Percentiles rank a stretch among this genome's conserved stretches.
phyloP scores from a whole-genome alignment of 352 stramenopile genomes.

The Hyphochytrium catenoides region DNA sequence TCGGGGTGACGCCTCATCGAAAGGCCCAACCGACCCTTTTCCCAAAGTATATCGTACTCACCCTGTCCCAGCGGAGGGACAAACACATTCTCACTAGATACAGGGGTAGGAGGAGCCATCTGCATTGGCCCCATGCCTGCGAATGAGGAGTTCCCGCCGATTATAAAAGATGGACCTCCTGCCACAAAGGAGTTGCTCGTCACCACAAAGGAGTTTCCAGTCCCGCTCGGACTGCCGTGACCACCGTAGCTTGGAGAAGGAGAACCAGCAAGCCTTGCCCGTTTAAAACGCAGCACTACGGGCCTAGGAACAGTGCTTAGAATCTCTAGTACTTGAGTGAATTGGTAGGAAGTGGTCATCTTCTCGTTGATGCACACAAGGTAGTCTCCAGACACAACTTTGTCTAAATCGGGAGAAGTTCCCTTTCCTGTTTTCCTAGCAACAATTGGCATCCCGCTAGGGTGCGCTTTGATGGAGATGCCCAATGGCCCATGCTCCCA shows the following conservation, averaged over 20 bases:
- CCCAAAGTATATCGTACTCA: constrained; percentile 60
- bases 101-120: too few relatives aligned
- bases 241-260: too few relatives aligned
- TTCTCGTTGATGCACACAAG: constrained; percentile 50
- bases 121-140: too few relatives aligned
- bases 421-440: constrained; percentile 49
- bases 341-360: constrained; percentile 20
- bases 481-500: constrained; percentile 48
- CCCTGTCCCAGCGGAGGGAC: constrained; percentile 22
- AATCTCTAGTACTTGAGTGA: constrained; percentile 48
- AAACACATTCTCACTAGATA: too few relatives aligned
- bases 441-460: constrained; percentile 28
- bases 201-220: too few relatives aligned
- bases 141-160: too few relatives aligned
- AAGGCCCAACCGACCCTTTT: constrained; percentile 38
- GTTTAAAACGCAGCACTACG: constrained; percentile 41
- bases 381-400: constrained; percentile 44
- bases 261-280: too few relatives aligned
- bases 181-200: too few relatives aligned
- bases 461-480: constrained; percentile 31
- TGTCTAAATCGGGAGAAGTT: constrained; percentile 29
- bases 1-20: too few relatives aligned
- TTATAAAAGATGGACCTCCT: too few relatives aligned
- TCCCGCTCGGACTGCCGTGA: too few relatives aligned
- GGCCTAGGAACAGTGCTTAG: constrained; percentile 59